phyloP scores from a whole-genome alignment of 495 filamentous ascomycete species.

The Hypoxylon fragiforme region DNA sequence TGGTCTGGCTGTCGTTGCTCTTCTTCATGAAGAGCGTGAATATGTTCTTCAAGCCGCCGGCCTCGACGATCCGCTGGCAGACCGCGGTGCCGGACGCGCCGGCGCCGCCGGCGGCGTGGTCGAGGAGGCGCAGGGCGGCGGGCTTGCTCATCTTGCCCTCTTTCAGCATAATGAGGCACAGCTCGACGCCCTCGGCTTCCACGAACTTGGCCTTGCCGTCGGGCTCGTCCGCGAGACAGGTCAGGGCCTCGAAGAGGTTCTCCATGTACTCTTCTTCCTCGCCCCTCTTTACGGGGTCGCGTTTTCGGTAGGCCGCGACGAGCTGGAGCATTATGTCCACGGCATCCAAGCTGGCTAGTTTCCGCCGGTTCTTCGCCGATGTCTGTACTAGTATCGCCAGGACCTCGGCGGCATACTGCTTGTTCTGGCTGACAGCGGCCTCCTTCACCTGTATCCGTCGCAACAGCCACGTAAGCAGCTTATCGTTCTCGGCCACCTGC shows the following conservation, averaged over 20 bases:
- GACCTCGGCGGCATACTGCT: constrained; percentile 92
- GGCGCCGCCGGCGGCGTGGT: constrained; percentile 75
- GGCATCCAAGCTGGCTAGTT: constrained; percentile 68
- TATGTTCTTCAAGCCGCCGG: constrained; percentile 78
- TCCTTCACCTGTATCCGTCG: constrained; percentile 53
- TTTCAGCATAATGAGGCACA: constrained; percentile 85
- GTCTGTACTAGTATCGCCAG: constrained; percentile 73
- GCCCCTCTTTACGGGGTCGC: constrained; percentile 82
- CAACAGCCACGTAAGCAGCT: constrained; percentile 75
- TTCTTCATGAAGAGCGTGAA: constrained; percentile 93
- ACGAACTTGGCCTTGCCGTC: constrained; percentile 81
- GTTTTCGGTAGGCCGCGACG: constrained; percentile 84
- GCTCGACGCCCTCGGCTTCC: constrained; percentile 89
- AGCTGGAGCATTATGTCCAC: constrained; percentile 81
- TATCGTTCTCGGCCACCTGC: constrained; percentile 67
- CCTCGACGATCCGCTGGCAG: constrained; percentile 77
- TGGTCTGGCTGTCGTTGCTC: constrained; percentile 66
- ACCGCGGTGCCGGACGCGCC: constrained; percentile 59
- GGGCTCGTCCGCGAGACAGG: constrained; percentile 74
- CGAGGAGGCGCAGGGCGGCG: constrained; percentile 75
- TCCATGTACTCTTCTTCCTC: constrained; percentile 95
- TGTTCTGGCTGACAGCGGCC: constrained; percentile 71
- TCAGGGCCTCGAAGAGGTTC: constrained; percentile 84
- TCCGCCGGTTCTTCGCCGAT: constrained; percentile 67
- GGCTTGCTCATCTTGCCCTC: constrained; percentile 72